Conservation (phyloP, 306 rosid genomes). For the Erythrophleum fordii region DNA sequence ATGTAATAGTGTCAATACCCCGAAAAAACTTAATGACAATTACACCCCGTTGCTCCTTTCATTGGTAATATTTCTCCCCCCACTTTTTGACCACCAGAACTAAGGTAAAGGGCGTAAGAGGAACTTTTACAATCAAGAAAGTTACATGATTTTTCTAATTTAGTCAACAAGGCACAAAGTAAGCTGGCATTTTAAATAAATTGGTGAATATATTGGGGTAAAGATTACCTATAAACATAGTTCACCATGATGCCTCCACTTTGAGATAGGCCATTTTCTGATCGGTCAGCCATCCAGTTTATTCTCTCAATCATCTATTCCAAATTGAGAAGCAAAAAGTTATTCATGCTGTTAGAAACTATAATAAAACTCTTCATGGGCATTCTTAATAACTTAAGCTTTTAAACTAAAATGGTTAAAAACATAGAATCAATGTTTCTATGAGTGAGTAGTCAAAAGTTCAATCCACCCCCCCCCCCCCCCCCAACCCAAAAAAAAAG, state of each 20-base stretch:
- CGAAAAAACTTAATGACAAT: conserved; percentile 22
- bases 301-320: conserved; percentile 85
- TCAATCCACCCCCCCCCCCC: not conserved
- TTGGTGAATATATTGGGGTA: not conserved
- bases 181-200: conserved; percentile 17
- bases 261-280: conserved; percentile 81
- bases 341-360: conserved; percentile 3
- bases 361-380: not conserved
- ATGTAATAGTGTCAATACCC: conserved; percentile 5
- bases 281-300: conserved; percentile 92
- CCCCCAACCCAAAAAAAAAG: too few species aligned
- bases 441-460: not conserved
- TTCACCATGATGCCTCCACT: conserved; percentile 97
- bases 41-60: not conserved
- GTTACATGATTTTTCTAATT: conserved; percentile 8
- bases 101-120: not conserved
- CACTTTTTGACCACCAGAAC: conserved; percentile 20
- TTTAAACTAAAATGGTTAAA: not conserved
- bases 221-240: conserved; percentile 79
- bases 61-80: conserved; percentile 23
- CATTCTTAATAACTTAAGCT: not conserved
- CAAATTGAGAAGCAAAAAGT: conserved; percentile 41
- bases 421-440: not conserved
- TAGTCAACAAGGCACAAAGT: conserved; percentile 5
- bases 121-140: conserved; percentile 3